Percentiles rank a stretch among this genome's conserved stretches.
Conservation (phyloP, 1,139 yeast genomes). For the Geotrichum europaeum region DNA sequence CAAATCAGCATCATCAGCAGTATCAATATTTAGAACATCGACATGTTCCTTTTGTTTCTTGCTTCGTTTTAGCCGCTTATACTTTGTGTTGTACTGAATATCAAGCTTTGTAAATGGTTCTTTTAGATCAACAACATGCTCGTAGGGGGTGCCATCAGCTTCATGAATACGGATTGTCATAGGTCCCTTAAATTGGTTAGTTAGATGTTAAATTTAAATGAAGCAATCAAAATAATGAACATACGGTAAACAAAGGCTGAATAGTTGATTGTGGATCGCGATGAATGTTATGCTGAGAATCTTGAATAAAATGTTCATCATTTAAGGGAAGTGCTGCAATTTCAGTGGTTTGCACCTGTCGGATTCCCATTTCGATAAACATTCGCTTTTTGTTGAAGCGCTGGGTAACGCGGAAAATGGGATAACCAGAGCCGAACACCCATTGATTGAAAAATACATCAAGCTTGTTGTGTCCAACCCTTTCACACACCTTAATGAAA, state of each 20-base stretch:
- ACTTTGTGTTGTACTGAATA: constrained; percentile 90
- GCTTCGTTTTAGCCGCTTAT: constrained; percentile 63
- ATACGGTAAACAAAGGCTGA: constrained; percentile 46
- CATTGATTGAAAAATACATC: constrained; percentile 87
- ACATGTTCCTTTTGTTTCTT: constrained; percentile 41
- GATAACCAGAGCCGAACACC: constrained; percentile 88
- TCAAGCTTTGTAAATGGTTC: constrained; percentile 83
- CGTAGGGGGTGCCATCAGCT: constrained; percentile 99
- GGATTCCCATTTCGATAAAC: constrained; percentile 88
- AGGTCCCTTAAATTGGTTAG: constrained; percentile 50
- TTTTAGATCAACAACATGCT: constrained; percentile 88
- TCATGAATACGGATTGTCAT: constrained; percentile 96
- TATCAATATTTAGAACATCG: constrained; percentile 22
- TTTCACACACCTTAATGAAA: constrained; percentile 88
- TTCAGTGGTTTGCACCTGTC: constrained; percentile 79
- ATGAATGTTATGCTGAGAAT: constrained; percentile 35
- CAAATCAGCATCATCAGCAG: constrained; percentile 31
- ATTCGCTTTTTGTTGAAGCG: constrained; percentile 89
- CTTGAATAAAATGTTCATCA: constrained; percentile 37
- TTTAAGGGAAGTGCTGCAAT: constrained; percentile 37
- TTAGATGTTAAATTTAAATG: neutral
- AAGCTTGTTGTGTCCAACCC: constrained; percentile 80
- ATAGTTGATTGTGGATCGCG: constrained; percentile 24
- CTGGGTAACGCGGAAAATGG: constrained; percentile 81
- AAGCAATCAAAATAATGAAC: neutral